These are phyloP conservation scores for Clonostachys sp. DNA, from an alignment of 2,329 filamentous ascomycete genomes.

Conservation along the genomic window DNA sequence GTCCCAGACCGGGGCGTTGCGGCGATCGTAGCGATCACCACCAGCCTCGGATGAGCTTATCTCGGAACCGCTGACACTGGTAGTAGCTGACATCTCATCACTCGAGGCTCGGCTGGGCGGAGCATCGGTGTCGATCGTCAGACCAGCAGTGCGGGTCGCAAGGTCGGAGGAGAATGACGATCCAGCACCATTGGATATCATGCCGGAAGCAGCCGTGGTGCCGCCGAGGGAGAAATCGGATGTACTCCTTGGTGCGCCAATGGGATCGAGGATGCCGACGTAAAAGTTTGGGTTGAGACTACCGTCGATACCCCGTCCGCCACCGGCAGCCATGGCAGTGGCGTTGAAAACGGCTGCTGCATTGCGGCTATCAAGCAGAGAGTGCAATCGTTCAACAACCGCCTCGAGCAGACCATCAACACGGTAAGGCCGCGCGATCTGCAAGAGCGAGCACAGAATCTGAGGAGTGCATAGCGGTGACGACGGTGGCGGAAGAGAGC, in stretches of 20 bases:
- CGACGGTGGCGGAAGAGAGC: constrained; percentile 70
- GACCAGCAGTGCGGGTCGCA: constrained; percentile 21
- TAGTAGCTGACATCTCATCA: constrained; percentile 43
- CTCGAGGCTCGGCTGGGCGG: constrained; percentile 30
- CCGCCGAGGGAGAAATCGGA: constrained; percentile 25
- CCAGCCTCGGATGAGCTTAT: constrained; percentile 52
- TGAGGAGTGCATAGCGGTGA: constrained; percentile 87
- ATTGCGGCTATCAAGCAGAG: constrained; percentile 86
- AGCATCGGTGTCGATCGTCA: constrained; percentile 45
- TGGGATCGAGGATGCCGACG: constrained; percentile 40
- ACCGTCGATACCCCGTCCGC: constrained; percentile 76
- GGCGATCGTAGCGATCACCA: constrained; percentile 28
- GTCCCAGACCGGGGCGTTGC: constrained; percentile 58
- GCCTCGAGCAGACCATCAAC: constrained; percentile 90
- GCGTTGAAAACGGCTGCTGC: constrained; percentile 97
- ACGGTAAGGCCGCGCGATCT: constrained; percentile 88
- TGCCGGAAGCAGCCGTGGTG: constrained; percentile 9
- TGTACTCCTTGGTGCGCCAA: constrained; percentile 24
- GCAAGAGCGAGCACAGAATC: constrained; percentile 89
- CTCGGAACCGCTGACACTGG: constrained; percentile 49
- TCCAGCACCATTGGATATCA: constrained; percentile 5
- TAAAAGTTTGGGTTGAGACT: constrained; percentile 60
- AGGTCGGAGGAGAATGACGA: constrained; percentile 21
- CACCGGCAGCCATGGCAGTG: constrained; percentile 94
- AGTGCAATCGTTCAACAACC: constrained; percentile 85